Conservation (phyloP, 2,329 filamentous ascomycete genomes). For the Camillea tinctor region DNA sequence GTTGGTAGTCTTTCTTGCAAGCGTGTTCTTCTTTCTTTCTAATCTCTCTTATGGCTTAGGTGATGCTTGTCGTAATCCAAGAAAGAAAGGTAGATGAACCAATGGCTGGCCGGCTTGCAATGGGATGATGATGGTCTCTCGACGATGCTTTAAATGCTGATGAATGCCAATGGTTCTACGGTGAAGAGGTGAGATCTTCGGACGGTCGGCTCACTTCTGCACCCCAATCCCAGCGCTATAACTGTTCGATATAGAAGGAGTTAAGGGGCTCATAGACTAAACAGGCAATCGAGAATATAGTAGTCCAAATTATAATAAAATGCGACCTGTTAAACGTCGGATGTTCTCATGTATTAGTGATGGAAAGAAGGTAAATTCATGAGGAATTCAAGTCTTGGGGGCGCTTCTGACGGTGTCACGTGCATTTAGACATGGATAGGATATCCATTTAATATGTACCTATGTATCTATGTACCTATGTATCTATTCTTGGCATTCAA, state of each 20-base stretch:
- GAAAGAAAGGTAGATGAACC: no score
- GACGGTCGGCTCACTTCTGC: neutral
- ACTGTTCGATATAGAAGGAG: neutral
- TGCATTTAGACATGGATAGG: neutral
- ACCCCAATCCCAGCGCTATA: neutral
- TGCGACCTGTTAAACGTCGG: neutral
- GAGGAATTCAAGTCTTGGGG: neutral
- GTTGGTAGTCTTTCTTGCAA: no score
- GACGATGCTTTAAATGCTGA: neutral
- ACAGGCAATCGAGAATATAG: neutral
- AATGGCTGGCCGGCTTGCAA: no score
- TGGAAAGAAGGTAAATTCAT: neutral
- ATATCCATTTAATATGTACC: no score
- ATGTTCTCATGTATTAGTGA: neutral
- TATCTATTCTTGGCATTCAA: no score
- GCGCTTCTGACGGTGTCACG: neutral
- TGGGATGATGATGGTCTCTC: neutral
- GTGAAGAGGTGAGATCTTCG: neutral
- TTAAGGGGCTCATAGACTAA: neutral
- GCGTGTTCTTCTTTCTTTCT: no score
- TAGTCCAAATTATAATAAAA: neutral
- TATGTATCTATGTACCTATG: neutral
- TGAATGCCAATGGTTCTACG: neutral
- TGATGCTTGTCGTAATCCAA: no score
- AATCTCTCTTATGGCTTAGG: no score